phyloP scores from a whole-genome alignment of 192 early-diverging fungal species.

The Coemansia sp. region DNA sequence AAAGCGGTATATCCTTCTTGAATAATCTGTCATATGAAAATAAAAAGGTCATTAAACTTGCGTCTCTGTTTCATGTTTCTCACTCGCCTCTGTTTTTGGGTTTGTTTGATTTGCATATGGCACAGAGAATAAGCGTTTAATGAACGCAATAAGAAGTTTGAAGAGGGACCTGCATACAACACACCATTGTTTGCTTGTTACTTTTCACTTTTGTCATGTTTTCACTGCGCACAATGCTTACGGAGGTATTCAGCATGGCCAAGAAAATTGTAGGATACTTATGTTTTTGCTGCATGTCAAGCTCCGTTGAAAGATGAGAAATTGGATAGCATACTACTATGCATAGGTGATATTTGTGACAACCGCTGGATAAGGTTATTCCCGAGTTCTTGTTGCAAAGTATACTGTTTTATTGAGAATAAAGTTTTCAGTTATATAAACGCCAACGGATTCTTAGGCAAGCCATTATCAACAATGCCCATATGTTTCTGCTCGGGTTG shows the following conservation, averaged over 20 bases:
- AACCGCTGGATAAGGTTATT: neutral
- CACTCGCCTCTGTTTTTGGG: neutral
- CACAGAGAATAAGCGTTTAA: neutral
- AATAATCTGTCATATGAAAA: neutral
- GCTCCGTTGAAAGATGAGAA: neutral
- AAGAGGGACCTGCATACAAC: neutral
- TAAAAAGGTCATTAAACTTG: constrained; percentile 1
- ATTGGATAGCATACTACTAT: neutral
- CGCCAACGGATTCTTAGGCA: neutral
- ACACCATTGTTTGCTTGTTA: neutral
- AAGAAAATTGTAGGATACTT: neutral
- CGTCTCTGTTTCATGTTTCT: constrained; percentile 4
- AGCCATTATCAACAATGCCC: neutral
- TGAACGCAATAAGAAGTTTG: neutral
- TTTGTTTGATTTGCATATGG: neutral
- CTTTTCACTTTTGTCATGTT: neutral
- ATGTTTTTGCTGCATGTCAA: neutral
- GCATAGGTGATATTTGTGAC: neutral
- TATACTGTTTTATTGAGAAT: neutral
- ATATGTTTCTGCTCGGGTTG: neutral
- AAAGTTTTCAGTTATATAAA: neutral
- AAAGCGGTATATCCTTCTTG: neutral
- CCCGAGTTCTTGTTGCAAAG: neutral
- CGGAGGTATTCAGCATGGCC: neutral
- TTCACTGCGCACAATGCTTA: neutral